Conservation (phyloP, 2,329 filamentous ascomycete genomes). For the Pseudogymnoascus destructans region DNA sequence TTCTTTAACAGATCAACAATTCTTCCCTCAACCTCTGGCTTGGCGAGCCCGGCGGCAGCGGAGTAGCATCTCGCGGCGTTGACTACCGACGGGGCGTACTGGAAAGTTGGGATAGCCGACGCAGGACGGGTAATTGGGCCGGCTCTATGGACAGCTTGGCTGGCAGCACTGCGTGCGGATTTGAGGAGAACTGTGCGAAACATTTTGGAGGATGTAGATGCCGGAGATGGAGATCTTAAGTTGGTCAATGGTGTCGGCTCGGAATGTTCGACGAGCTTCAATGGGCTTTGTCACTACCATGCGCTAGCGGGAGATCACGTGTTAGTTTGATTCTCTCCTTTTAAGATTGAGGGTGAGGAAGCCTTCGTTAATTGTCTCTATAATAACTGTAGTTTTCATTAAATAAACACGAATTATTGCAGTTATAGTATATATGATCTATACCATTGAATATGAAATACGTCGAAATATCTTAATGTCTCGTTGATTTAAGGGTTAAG, state of each 20-base stretch:
- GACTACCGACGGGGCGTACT: slow-evolving; percentile 50
- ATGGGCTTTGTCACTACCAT: slow-evolving; percentile 7
- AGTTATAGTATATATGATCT: not conserved
- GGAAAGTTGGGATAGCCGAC: slow-evolving; percentile 48
- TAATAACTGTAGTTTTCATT: not conserved
- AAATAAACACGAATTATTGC: not conserved
- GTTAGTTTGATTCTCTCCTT: not conserved
- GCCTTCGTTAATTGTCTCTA: no score
- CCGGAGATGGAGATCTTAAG: slow-evolving; percentile 11
- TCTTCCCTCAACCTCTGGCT: slow-evolving; percentile 77
- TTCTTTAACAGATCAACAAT: slow-evolving; percentile 88
- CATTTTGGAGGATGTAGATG: slow-evolving; percentile 44
- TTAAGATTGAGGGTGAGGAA: not conserved
- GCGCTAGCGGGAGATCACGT: slow-evolving; percentile 5
- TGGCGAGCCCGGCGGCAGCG: slow-evolving; percentile 61
- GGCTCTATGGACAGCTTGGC: slow-evolving; percentile 37
- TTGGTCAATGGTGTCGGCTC: slow-evolving; percentile 8
- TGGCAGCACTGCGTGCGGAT: slow-evolving; percentile 45
- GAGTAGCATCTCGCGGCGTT: slow-evolving; percentile 75
- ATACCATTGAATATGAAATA: not conserved
- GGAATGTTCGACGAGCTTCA: slow-evolving; percentile 8
- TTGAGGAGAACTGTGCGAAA: slow-evolving; percentile 79
- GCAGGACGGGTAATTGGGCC: slow-evolving; percentile 46
- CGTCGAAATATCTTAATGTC: not conserved
- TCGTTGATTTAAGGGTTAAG: not conserved